These are phyloP conservation scores for Suillus bovinus DNA, from an alignment of 768 basidiomycete species.

Conservation along the genomic window DNA sequence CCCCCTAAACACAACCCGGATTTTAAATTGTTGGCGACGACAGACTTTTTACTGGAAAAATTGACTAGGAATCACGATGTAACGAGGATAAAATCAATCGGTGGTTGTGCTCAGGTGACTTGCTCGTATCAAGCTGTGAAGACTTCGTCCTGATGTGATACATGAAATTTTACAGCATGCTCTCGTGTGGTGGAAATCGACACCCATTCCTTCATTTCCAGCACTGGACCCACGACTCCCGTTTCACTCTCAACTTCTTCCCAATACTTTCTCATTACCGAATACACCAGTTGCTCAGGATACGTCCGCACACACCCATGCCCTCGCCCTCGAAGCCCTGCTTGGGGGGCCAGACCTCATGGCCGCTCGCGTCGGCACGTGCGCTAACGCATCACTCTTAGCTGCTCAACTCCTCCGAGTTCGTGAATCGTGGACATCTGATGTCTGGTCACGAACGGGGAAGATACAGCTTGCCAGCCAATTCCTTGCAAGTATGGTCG, in stretches of 20 bases:
- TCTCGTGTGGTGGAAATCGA: constrained; percentile 87
- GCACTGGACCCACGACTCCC: constrained; percentile 71
- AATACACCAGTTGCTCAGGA: constrained; percentile 79
- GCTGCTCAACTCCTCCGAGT: constrained; percentile 77
- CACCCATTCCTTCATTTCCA: constrained; percentile 69
- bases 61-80: constrained; percentile 70
- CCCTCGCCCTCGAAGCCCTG: constrained; percentile 69
- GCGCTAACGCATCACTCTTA: constrained; percentile 67
- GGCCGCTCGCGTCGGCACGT: constrained; percentile 74
- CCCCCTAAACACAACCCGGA: constrained; percentile 9
- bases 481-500: constrained; percentile 69
- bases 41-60: constrained; percentile 78
- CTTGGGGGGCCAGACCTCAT: constrained; percentile 79
- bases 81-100: constrained; percentile 69
- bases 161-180: constrained; percentile 47
- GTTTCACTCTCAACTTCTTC: constrained; percentile 65
- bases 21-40: constrained; percentile 25
- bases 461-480: constrained; percentile 77
- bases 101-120: constrained; percentile 73
- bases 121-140: constrained; percentile 16
- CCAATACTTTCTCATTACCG: constrained; percentile 67
- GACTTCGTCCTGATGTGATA: constrained; percentile 5
- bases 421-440: constrained; percentile 74
- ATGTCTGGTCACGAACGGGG: constrained; percentile 78
- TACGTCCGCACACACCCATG: constrained; percentile 79